Evolutionary conservation across 768 basidiomycete genomes (phyloP).

Genomic region (Trametopsis cervina): DNA sequence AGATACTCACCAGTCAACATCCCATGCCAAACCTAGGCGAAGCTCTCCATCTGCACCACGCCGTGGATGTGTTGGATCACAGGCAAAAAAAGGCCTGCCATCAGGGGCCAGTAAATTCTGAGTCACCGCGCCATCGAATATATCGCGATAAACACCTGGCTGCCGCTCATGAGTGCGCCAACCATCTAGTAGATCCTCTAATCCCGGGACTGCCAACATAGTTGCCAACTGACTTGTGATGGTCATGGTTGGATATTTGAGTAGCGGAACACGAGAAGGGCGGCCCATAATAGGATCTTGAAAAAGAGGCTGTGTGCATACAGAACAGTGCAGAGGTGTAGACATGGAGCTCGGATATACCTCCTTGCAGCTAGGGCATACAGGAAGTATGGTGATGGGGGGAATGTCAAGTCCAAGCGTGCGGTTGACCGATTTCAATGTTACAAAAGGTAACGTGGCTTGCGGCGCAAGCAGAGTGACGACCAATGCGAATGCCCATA

Average conservation of each 20-base stretch:
- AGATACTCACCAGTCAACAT: slow-evolving; percentile 26
- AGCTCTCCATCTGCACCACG: slow-evolving; percentile 19
- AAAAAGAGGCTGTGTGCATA: not conserved
- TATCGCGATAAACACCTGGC: slow-evolving; percentile 1
- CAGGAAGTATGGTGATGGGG: not conserved
- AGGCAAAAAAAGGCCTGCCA: not conserved
- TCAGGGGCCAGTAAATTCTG: not conserved
- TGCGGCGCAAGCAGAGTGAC: too few relatives aligned
- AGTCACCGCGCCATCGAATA: not conserved
- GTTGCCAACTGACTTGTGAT: not conserved
- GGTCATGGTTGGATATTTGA: not conserved
- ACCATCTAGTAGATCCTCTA: not conserved
- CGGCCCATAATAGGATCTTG: not conserved
- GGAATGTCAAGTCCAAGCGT: not conserved
- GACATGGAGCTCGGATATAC: not conserved
- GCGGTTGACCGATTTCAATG: not conserved
- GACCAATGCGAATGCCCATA: too few relatives aligned
- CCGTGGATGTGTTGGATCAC: not conserved
- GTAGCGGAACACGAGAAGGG: not conserved
- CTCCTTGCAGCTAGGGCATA: not conserved
- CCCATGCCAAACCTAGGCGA: slow-evolving; percentile 22
- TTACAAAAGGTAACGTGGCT: not conserved
- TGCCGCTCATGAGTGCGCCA: not conserved
- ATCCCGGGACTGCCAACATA: not conserved
- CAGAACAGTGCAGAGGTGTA: not conserved